A percentile compares a stretch with the other conserved stretches of the same genome.
phyloP scores from a whole-genome alignment of 768 basidiomycete genomes.

The Lactarius tabidus region DNA sequence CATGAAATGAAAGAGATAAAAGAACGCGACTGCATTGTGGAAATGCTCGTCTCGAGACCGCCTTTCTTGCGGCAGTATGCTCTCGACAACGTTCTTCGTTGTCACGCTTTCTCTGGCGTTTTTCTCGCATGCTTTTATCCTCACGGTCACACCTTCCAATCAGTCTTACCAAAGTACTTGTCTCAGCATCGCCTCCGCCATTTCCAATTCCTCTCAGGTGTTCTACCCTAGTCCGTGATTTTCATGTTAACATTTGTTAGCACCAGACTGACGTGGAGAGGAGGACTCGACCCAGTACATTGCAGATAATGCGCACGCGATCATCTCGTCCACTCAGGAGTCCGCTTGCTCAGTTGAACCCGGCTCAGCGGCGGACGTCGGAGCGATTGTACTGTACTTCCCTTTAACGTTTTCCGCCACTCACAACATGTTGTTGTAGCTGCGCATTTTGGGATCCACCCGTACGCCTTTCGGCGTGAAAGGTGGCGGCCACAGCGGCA shows the following conservation, averaged over 20 bases:
- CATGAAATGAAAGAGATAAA: neutral
- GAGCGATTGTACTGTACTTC: slow-evolving; percentile 17
- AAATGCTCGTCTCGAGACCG: neutral
- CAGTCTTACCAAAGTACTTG: neutral
- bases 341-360: slow-evolving; percentile 25
- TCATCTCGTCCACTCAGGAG: neutral
- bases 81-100: neutral
- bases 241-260: neutral
- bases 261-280: neutral
- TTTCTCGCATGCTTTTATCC: neutral
- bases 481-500: slow-evolving; percentile 25
- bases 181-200: neutral
- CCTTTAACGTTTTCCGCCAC: neutral
- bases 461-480: neutral
- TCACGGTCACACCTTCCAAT: neutral
- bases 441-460: slow-evolving; percentile 12
- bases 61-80: no score
- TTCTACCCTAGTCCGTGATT: neutral
- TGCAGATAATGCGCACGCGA: neutral
- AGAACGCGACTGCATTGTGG: neutral
- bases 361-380: slow-evolving; percentile 21
- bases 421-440: neutral
- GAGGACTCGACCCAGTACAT: neutral
- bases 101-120: neutral
- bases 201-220: neutral